These are phyloP conservation scores for Vinca minor DNA, from an alignment of 257 asterid species.

Conservation along the genomic window DNA sequence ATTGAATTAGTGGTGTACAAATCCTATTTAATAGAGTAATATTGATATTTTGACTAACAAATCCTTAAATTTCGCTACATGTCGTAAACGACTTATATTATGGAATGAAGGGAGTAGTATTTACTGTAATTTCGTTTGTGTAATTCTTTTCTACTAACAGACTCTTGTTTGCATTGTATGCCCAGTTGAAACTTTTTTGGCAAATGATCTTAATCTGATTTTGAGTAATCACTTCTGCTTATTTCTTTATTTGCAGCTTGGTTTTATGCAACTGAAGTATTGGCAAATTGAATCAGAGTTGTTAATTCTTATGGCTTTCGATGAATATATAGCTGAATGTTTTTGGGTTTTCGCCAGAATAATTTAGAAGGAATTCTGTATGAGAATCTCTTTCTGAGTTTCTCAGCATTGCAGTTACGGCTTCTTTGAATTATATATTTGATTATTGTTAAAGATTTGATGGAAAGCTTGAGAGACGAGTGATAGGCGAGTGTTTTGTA, in stretches of 20 bases:
- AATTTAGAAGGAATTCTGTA: neutral
- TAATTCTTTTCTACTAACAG: neutral
- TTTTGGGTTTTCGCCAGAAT: neutral
- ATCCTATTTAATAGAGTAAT: too few relatives aligned
- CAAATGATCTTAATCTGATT: neutral
- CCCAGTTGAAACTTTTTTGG: neutral
- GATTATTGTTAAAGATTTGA: constrained; percentile 15
- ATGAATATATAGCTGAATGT: too few relatives aligned
- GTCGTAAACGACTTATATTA: too few relatives aligned
- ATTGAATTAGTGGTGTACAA: too few relatives aligned
- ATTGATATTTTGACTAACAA: too few relatives aligned
- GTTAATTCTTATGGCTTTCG: neutral
- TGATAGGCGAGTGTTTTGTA: constrained; percentile 2
- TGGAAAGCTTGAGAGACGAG: constrained; percentile 34
- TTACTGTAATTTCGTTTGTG: too few relatives aligned
- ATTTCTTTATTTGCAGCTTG: constrained; percentile 7
- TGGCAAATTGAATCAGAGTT: neutral
- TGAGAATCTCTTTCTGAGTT: neutral
- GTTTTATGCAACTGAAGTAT: constrained; percentile 4
- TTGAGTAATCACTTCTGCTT: neutral
- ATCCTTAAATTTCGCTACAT: too few relatives aligned
- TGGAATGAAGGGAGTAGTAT: too few relatives aligned
- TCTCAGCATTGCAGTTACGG: neutral
- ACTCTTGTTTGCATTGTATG: constrained; percentile 3
- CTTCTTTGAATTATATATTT: neutral